These are phyloP conservation scores for Aristolochia californica DNA, from an alignment of 164 flowering plant genomes.

Conservation along the genomic window DNA sequence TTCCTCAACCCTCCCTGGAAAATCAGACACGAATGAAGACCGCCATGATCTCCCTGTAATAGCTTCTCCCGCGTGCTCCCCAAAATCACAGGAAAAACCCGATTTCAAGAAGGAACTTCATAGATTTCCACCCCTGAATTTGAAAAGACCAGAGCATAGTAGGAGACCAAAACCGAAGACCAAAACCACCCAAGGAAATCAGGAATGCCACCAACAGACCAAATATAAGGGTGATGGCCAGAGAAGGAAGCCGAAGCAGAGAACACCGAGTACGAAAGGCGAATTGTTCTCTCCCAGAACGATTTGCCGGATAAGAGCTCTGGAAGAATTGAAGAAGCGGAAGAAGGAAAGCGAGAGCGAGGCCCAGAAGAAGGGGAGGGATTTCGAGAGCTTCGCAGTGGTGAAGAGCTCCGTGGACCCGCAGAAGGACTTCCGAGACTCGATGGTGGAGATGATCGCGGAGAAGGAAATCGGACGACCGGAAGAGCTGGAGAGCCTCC, in stretches of 20 bases:
- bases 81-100: too few species aligned
- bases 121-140: neutral
- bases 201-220: neutral
- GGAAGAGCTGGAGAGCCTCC: slow-evolving; percentile 70
- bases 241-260: slow-evolving; percentile 23
- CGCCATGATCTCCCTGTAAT: too few species aligned
- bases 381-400: slow-evolving; percentile 54
- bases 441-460: slow-evolving; percentile 86
- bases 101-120: neutral
- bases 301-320: slow-evolving; percentile 49
- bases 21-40: too few species aligned
- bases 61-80: too few species aligned
- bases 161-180: neutral
- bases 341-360: slow-evolving; percentile 23
- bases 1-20: too few species aligned
- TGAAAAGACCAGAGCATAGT: neutral
- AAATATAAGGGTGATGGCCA: slow-evolving; percentile 1
- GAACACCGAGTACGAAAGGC: slow-evolving; percentile 29
- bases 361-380: slow-evolving; percentile 10
- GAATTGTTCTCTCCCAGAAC: slow-evolving; percentile 40
- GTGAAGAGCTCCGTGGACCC: slow-evolving; percentile 65
- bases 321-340: slow-evolving; percentile 51
- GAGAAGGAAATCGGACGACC: slow-evolving; percentile 40
- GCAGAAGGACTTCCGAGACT: slow-evolving; percentile 64
- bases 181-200: too few species aligned